These are phyloP conservation scores for Neocatenulostroma microsporum DNA, from an alignment of 2,329 filamentous ascomycete species.

Conservation along the genomic window DNA sequence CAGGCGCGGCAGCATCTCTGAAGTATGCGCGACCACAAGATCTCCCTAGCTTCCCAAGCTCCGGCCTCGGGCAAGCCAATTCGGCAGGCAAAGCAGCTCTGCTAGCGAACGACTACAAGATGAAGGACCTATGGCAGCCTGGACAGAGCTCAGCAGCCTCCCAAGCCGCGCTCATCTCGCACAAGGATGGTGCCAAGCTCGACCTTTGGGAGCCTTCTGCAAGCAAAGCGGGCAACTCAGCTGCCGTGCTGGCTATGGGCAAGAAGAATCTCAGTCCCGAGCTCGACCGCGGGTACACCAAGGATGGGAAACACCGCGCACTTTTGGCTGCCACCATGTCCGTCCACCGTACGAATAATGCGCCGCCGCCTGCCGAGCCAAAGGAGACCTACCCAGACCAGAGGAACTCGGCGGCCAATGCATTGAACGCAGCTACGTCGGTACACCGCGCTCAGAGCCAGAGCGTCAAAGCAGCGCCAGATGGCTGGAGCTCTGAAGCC, in stretches of 20 bases:
- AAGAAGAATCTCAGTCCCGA: conserved; percentile 42
- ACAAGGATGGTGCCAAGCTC: conserved; percentile 45
- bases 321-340: conserved; percentile 69
- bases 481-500: conserved; percentile 39
- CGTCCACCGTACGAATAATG: conserved; percentile 55
- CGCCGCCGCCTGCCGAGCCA: conserved; percentile 45
- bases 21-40: conserved; percentile 66
- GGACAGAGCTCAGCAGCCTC: conserved; percentile 58
- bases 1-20: conserved; percentile 54
- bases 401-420: conserved; percentile 56
- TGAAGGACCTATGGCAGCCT: conserved; percentile 56
- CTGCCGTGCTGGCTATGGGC: conserved; percentile 58
- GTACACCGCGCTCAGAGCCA: conserved; percentile 45
- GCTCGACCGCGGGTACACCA: conserved; percentile 40
- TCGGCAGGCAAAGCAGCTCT: conserved; percentile 54
- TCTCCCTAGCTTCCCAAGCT: conserved; percentile 65
- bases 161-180: conserved; percentile 65
- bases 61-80: conserved; percentile 60
- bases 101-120: conserved; percentile 54
- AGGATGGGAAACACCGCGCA: conserved; percentile 55
- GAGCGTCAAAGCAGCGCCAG: conserved; percentile 14
- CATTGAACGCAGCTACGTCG: conserved; percentile 63
- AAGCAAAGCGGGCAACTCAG: conserved; percentile 54
- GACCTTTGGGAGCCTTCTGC: conserved; percentile 46
- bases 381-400: conserved; percentile 46